phyloP scores from a whole-genome alignment of 2,329 filamentous ascomycete species.

The Nectriaceae sp. region DNA sequence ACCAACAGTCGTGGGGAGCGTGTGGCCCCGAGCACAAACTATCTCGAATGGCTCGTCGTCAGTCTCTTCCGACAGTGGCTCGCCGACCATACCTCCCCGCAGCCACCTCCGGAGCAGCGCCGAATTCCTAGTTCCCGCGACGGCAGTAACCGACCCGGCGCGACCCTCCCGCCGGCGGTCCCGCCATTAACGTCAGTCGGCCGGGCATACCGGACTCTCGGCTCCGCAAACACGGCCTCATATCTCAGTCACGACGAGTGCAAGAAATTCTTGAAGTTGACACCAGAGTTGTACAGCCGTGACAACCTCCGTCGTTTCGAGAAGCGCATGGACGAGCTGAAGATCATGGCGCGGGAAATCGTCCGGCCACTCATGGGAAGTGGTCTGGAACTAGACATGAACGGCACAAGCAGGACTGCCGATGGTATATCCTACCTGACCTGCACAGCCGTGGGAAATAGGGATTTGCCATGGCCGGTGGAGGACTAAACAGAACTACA shows the following conservation, averaged over 20 bases:
- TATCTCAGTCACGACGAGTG: slow-evolving; percentile 87
- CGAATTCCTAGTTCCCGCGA: slow-evolving; percentile 32
- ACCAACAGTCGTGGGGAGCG: slow-evolving; percentile 80
- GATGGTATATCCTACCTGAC: slow-evolving; percentile 52
- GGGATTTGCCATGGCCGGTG: slow-evolving; percentile 52
- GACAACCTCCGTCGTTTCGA: slow-evolving; percentile 88
- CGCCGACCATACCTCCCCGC: slow-evolving; percentile 82
- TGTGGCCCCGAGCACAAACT: slow-evolving; percentile 76
- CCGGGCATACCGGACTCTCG: slow-evolving; percentile 76
- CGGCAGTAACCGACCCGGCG: slow-evolving; percentile 26
- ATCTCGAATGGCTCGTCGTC: slow-evolving; percentile 87
- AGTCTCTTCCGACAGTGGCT: slow-evolving; percentile 91
- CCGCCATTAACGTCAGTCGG: slow-evolving; percentile 63
- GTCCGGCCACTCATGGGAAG: slow-evolving; percentile 87
- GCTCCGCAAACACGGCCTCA: slow-evolving; percentile 55
- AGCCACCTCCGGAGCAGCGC: slow-evolving; percentile 43
- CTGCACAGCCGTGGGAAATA: slow-evolving; percentile 49
- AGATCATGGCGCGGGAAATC: slow-evolving; percentile 76
- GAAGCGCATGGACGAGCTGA: slow-evolving; percentile 84
- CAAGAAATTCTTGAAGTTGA: slow-evolving; percentile 85
- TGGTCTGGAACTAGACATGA: slow-evolving; percentile 76
- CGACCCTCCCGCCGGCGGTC: slow-evolving; percentile 38
- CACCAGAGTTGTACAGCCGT: slow-evolving; percentile 78
- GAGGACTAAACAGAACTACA: slow-evolving; percentile 31
- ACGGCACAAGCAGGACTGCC: slow-evolving; percentile 40